phyloP scores from a whole-genome alignment of 2,329 filamentous ascomycete genomes.

The Aureobasidium pullulans region DNA sequence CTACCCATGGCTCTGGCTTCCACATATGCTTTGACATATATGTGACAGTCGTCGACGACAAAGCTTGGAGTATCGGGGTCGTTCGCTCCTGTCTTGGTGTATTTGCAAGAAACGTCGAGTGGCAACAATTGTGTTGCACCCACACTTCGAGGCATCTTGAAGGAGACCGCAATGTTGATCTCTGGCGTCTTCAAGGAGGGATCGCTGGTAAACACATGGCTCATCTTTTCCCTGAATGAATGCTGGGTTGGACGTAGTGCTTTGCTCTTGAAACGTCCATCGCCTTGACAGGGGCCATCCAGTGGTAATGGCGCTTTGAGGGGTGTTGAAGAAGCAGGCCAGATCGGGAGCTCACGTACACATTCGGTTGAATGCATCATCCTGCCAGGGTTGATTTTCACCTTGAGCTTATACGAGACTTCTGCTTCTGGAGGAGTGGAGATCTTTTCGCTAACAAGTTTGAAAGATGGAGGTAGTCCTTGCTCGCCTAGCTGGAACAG shows the following conservation, averaged over 20 bases:
- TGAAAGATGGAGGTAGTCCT: neutral
- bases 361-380: neutral
- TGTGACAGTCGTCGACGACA: neutral
- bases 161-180: neutral
- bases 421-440: neutral
- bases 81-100: neutral
- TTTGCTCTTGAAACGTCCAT: conserved; percentile 6
- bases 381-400: conserved; percentile 2
- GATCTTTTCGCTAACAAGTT: neutral
- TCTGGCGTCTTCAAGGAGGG: neutral
- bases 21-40: neutral
- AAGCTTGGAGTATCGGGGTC: neutral
- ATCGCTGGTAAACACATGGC: neutral
- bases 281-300: neutral
- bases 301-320: neutral
- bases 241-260: neutral
- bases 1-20: neutral
- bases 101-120: neutral
- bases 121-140: neutral
- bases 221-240: conserved; percentile 8
- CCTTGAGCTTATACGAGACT: conserved; percentile 4
- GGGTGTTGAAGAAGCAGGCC: neutral
- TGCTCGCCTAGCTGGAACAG: neutral
- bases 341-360: neutral
- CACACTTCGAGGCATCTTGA: neutral